Base-by-base conservation (phyloP, 2,329 filamentous ascomycete genomes). In the Trichoderma guizhouense region DNA sequence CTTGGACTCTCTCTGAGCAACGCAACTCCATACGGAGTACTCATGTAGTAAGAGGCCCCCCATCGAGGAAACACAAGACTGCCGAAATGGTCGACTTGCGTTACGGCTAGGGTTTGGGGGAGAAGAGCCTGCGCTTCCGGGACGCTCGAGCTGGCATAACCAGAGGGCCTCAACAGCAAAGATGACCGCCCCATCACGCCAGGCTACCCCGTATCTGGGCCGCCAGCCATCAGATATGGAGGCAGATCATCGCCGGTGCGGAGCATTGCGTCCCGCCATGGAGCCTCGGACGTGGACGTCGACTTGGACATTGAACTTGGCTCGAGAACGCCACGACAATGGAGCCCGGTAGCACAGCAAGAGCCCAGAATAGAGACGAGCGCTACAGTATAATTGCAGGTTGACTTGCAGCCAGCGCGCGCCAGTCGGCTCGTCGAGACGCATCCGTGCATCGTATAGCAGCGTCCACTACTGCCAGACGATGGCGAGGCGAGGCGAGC, bases 61-160 rank as follows among this genome's bases (percentile, higher is more conserved):
- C 69, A 30, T 71, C 34, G 30, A 61, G 28, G 21, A n/a, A 64
- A 39, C 34, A 18, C 64, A 65, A 14, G 36, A 47, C 43, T 69
- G 70, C 70, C 70, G 15, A 72, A 72, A 72, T 11, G 34, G 70
- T 72, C 70, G 70, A 62, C 64, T 12, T 69, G 70, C 70, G 70
- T 72, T 43, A 26, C 32, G 57, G 47, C 43, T 53, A 60, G 55
- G 53, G 32, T 18, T 34, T 66, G 63, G 63, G 63, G 55, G 39
- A 69, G 55, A 69, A 34, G 34, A 51, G 28, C 66, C 66, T 69
- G 66, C 26, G 36, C 66, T 69, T 69, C 66, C 66, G 66, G 18
- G 55, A 32, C 55, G 66, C 55, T 60, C 36, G 34, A 68, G 53
- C 53, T 68, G 65, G 53, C 65, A n/a, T 21, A 60, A 15, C 26